Base-by-base conservation (phyloP, 2,329 filamentous ascomycete genomes). In the Calonectria montana region DNA sequence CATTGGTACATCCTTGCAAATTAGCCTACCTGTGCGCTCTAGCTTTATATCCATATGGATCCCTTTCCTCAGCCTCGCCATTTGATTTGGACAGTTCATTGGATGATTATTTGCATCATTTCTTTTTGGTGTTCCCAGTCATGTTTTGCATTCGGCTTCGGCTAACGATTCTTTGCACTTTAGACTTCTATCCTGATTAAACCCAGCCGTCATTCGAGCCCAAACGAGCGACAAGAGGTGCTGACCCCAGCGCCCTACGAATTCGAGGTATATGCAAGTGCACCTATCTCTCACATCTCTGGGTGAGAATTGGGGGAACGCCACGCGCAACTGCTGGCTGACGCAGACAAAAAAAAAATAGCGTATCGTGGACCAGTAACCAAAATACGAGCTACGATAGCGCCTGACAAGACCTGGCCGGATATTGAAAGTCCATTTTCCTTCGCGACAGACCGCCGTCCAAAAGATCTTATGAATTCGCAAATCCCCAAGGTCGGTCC, bases 401-500 rank as follows among this genome's bases (percentile, higher is more conserved):
- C 59, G 41, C 59, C 50, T 67, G 31, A 35, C 59, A 50, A 70
- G 55, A 37, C 39, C 39, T 25, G 48, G 35, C 53, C 48, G 55
- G 59, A 12, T 50, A 63, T 62, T 31, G n/a, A 35, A 59, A 31
- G 23, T 10, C 41, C 27, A 27, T 55, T 69, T 74, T 45, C 53
- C 59, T 45, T 68, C 64, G 35, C 76, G 63, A 16, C 55, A 70
- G 39, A 31, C 35, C 62, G 69, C 74, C 73, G 67, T 70, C 62
- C 67, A 69, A 48, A 76, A 73, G 63, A 69, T 75, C 80, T 75
- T 70, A 81, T 81, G 80, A 81, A 78, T 81, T 75, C 80, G 67
- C 80, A 81, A 81, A 76, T 80, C 63, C 75, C 78, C 59, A 81
- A 81, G 80, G 80, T 81, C 73, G 70, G 73, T 67, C 71, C 16